Evolutionary conservation across 2,329 filamentous ascomycete genomes (phyloP), one percentile per base, ranked within the genome.

Genomic region (Grosmannia serpens): DNA sequence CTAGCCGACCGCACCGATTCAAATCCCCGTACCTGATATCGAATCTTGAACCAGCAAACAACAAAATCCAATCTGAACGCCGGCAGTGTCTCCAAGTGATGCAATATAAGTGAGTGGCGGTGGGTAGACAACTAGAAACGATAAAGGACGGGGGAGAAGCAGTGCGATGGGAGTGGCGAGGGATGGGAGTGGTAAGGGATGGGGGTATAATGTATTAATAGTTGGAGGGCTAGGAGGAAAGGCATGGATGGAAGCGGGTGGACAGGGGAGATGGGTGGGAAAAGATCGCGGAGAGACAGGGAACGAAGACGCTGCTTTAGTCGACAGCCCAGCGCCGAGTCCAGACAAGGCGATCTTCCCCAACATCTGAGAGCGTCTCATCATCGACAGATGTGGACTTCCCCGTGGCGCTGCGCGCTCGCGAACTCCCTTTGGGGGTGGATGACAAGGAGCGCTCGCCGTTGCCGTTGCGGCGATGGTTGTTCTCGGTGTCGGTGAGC

Each of bases 311-410:
- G 41, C 41, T 10, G 41, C 41, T 38, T 58, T 53, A 61, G 49
- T 64, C 61, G n/a, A 60, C 56, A 22, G 60, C 60, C 59, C 59
- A 61, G 31, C 61, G 62, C 41, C 61, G 62, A 4, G 58, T 62
- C 58, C 61, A 64, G 17, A 63, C 60, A 31, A 57, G 53, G 26
- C 58, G 58, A 13, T 63, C 59, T 29, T 57, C 60, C 8, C 57
- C 60, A 4, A 58, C 50, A 22, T 62, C 62, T 1, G 60, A 60
- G 9, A 62, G 54, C n/a, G 38, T 54, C 50, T 55, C 58, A 8
- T 46, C 54, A 7, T 44, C 35, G 3, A 20, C 33, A 10, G 50
- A 9, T 17, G 56, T 46, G 31, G 50, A 35, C 13, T 26, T 20
- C 35, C 44, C 44, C 26, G 27, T 35, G 3, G 41, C 20, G 2